Evolutionary conservation across 2,329 filamentous ascomycete genomes (phyloP).

Genomic region (Trichoderma sp.): DNA sequence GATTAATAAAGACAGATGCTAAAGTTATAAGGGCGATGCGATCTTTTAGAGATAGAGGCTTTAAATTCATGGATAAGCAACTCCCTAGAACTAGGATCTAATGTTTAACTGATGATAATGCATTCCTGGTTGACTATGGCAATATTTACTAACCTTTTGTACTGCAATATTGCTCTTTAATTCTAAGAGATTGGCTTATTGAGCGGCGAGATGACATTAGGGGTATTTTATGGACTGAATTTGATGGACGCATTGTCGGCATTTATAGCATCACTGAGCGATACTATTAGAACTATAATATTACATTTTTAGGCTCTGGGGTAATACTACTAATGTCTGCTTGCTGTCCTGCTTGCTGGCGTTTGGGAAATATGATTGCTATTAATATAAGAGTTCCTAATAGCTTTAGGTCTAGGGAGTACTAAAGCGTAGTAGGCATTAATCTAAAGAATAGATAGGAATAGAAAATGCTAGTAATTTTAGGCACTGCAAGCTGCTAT

Average conservation of each 20-base stretch:
- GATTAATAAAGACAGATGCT: background rate
- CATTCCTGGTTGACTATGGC: constrained; percentile 17
- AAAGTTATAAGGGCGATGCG: background rate
- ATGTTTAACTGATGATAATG: constrained; percentile 21
- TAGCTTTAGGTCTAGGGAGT: background rate
- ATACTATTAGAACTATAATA: background rate
- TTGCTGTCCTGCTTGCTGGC: background rate
- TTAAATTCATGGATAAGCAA: constrained; percentile 5
- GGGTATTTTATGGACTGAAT: constrained; percentile 23
- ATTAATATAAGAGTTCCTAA: background rate
- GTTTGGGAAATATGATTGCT: constrained; percentile 25
- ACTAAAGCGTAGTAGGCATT: constrained; percentile 18
- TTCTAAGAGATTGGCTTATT: constrained; percentile 21
- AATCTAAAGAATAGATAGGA: background rate
- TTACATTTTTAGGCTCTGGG: constrained; percentile 19
- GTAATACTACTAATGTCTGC: background rate
- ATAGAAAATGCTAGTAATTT: constrained; percentile 1
- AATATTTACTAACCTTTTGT: constrained; percentile 24
- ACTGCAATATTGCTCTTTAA: constrained; percentile 5
- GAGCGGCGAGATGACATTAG: constrained; percentile 23
- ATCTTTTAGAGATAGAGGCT: constrained; percentile 25
- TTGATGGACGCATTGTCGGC: constrained; percentile 20
- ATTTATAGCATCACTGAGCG: constrained; percentile 1
- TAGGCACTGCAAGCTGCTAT: constrained; percentile 1
- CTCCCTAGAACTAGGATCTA: background rate